Base-by-base conservation (phyloP, 2,329 filamentous ascomycete species). In the Penicillium psychrosexuale region DNA sequence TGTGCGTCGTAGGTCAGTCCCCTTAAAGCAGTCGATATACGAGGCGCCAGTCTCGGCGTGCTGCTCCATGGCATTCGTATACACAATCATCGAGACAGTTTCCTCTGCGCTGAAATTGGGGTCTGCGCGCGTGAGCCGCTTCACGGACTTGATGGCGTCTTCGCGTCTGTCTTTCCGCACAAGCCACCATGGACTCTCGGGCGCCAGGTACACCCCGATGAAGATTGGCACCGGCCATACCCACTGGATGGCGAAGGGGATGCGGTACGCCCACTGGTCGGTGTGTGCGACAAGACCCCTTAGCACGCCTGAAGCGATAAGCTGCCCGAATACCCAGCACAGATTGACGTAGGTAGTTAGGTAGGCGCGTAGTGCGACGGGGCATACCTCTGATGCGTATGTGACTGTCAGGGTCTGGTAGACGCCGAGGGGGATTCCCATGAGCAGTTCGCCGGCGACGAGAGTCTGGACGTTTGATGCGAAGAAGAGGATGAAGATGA, bases 241-340 rank as follows among this genome's bases (percentile, higher is more conserved):
- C 68, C 68, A 71, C 51, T 71, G 68, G 4, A 72, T 61, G 3
- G 69, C 71, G 44, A 75, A 72, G 3, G 71, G 71, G 31, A 77
- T 70, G 15, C 70, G 63, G 55, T 74, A 76, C 8, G 64, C 68
- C 69, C 72, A 73, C 51, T 72, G 39, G 39, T 68, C 63, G 2
- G 57, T 56, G 17, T 60, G 53, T 15, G 52, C 57, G 17, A 77
- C 51, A 17, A 74, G 61, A 13, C 63, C 67, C 45, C 66, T 66
- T 11, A 75, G 59, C 1, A 76, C 64, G 17, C 72, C 73, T 4
- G 69, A 64, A 8, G 63, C 68, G 28, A 76, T 60, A 11, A 77
- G 61, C 53, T 77, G 73, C 3, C 75, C 75, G 31, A 76, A 66
- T 8, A 69, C 70, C 74, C 74, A 77, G 59, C 72, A 75, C 7